A percentile compares a stretch with the other conserved stretches of the same genome.
phyloP scores from a whole-genome alignment of 2,329 filamentous ascomycete species.

The Celoporthe dispersa region DNA sequence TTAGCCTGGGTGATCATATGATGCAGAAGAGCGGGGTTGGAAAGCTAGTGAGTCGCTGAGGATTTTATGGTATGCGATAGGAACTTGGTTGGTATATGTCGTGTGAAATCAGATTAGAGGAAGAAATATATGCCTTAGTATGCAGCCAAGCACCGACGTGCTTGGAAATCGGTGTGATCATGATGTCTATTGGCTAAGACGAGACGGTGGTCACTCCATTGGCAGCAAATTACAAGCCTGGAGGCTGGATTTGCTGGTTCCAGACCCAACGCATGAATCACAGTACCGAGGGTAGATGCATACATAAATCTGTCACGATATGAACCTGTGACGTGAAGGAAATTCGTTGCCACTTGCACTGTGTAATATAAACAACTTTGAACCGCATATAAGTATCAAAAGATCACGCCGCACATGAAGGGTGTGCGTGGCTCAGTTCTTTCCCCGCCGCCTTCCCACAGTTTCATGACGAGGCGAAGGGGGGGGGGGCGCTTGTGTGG shows the following conservation, averaged over 20 bases:
- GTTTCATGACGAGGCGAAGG: too few species aligned
- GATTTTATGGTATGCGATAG: neutral
- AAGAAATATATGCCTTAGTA: slow-evolving; percentile 1
- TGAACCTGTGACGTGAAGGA: neutral
- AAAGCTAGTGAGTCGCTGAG: neutral
- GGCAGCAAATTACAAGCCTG: too few species aligned
- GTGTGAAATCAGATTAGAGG: neutral
- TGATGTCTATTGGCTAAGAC: neutral
- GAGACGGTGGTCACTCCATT: too few species aligned
- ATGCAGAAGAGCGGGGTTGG: neutral
- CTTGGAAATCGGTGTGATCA: neutral
- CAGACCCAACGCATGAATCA: too few species aligned
- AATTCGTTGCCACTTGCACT: neutral
- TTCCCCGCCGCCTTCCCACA: too few species aligned
- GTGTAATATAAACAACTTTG: neutral
- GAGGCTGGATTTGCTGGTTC: too few species aligned
- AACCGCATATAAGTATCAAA: neutral
- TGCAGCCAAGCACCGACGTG: neutral
- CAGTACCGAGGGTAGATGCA: neutral
- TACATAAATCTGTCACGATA: neutral
- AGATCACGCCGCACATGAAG: neutral
- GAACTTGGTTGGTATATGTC: neutral
- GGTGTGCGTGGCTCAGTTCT: too few species aligned
- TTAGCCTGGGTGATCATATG: neutral
- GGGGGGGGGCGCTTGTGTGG: too few species aligned